Evolutionary conservation across 2,329 filamentous ascomycete species (phyloP).

Genomic region (Pseudogymnoascus sp.): DNA sequence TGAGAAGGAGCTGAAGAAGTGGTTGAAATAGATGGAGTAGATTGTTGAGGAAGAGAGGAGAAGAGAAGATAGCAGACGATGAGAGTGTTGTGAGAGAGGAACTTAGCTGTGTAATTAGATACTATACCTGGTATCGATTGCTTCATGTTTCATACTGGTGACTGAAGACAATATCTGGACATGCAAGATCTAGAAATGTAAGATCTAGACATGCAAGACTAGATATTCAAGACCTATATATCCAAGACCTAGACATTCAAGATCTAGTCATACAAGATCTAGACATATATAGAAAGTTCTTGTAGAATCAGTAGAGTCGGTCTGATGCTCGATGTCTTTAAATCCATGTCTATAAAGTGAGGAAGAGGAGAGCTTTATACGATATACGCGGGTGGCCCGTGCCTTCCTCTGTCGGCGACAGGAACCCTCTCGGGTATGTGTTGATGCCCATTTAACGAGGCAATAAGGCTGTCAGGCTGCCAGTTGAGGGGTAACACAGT

Average conservation of each 20-base stretch:
- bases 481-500: not conserved
- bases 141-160: not conserved
- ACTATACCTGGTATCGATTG: not conserved
- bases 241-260: not conserved
- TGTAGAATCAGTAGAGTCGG: not conserved
- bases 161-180: not conserved
- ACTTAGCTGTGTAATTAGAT: not conserved
- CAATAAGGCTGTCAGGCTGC: not conserved
- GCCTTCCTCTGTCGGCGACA: not conserved
- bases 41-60: not conserved
- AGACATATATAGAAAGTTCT: not conserved
- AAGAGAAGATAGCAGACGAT: not conserved
- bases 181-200: not conserved
- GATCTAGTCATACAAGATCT: not conserved
- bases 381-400: not conserved
- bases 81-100: not conserved
- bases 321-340: not conserved
- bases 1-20: slow-evolving; percentile 25
- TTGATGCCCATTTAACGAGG: not conserved
- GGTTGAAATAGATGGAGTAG: not conserved
- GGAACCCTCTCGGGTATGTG: not conserved
- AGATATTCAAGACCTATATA: too few species aligned
- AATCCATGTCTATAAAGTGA: not conserved
- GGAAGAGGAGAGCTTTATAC: not conserved
- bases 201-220: too few species aligned